Base-by-base conservation (phyloP, 2,329 filamentous ascomycete genomes). In the Ophiosphaerella korrae region DNA sequence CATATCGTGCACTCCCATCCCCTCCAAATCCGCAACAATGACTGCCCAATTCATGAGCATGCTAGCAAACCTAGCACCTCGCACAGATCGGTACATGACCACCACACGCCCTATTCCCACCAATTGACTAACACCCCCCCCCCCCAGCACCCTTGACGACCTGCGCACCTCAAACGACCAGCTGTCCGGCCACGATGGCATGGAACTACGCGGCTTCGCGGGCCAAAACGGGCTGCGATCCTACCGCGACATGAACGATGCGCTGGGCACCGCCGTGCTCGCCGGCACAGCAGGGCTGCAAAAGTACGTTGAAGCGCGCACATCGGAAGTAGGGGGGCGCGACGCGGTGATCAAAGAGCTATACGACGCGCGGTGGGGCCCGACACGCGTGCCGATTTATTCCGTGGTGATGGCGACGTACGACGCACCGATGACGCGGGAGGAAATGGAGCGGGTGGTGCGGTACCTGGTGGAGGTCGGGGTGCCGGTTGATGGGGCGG, bases 201-300 rank as follows among this genome's bases (percentile, higher is more conserved):
- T 59, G 50, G 53, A 59, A 41, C 46, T 59, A n/a, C 49, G 57
- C 14, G 57, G 57, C 16, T 59, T 51, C 51, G 37, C 48, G 4
- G 31, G 45, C 3, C 16, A 48, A 23, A 48, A 47, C 16, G 48
- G 53, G n/a, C 44, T 53, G 3, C 37, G 45, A 2, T 51, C 57
- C 1, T 48, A 45, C n/a, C 55, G 53, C 26, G 53, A 58, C 45
- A 46, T 60, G 11, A 55, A 40, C 4, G 53, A 57, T 21, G 43
- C 52, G 5, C 45, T 58, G 7, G 55, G 58, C 29, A 42, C 41
- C 21, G 46, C 49, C 13, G 23, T 60, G 7, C 45, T 56, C 5
- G n/a, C 42, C n/a, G 42, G 42, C 2, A 45, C 47, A 23, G 43
- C 41, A 6, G 32, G 45, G 32, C 33, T 39, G 31, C 38, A 14